These are phyloP conservation scores for Phialophora chinensis DNA, from an alignment of 2,329 filamentous ascomycete species.

Conservation along the genomic window DNA sequence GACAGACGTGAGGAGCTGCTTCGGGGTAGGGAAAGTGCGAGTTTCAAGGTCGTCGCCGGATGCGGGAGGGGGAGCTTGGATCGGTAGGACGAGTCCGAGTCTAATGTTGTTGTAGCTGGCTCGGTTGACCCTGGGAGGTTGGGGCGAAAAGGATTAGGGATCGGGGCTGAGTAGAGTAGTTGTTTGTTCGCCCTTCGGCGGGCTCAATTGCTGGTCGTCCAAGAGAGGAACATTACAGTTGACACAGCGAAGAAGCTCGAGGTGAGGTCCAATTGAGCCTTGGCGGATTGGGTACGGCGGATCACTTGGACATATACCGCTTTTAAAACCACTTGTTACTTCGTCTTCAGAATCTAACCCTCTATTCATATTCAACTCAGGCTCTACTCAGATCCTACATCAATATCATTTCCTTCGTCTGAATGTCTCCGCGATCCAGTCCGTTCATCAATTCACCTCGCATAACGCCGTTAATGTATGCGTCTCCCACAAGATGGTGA, in stretches of 20 bases:
- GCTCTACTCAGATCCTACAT: not conserved
- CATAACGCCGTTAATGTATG: slow-evolving; percentile 8
- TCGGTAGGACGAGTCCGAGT: not conserved
- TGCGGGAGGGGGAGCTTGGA: not conserved
- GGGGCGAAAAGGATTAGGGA: not conserved
- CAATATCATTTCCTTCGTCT: not conserved
- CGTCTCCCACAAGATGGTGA: slow-evolving; percentile 9
- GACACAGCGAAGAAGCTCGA: not conserved
- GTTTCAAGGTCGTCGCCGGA: not conserved
- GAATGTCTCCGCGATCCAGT: slow-evolving; percentile 1
- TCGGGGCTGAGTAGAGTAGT: not conserved
- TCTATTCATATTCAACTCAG: no score
- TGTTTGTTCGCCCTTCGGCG: slow-evolving; percentile 14
- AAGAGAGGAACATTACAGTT: not conserved
- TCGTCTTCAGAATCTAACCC: no score
- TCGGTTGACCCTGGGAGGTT: not conserved
- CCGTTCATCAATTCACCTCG: not conserved
- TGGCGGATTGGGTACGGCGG: not conserved
- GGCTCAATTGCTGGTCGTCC: slow-evolving; percentile 8
- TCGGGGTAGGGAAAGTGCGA: not conserved
- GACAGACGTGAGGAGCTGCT: not conserved
- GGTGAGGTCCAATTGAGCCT: not conserved
- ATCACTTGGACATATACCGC: no score
- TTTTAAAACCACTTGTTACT: no score
- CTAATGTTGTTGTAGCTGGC: not conserved